Evolutionary conservation across 139 green algal genomes (phyloP).

Genomic region (Diplosphaera chodatii): DNA sequence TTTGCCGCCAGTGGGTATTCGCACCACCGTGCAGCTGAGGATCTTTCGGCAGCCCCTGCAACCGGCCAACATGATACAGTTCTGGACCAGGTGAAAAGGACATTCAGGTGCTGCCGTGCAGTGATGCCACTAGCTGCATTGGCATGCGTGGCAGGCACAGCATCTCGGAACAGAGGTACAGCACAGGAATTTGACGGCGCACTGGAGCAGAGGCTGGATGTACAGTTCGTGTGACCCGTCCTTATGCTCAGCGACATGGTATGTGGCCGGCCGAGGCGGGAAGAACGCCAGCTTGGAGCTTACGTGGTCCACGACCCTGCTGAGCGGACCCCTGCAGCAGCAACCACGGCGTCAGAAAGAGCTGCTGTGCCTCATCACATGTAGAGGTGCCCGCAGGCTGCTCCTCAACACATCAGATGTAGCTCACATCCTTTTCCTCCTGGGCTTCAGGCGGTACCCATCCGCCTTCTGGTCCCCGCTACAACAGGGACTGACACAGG

Average conservation of each 20-base stretch:
- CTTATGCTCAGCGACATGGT: slow-evolving; percentile 52
- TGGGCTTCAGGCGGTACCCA: background rate
- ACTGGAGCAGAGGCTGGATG: slow-evolving; percentile 41
- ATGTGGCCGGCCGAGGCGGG: slow-evolving; percentile 66
- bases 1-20: slow-evolving; percentile 15
- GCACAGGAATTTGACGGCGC: no score
- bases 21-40: slow-evolving; percentile 26
- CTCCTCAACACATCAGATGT: no score
- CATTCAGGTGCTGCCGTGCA: no score
- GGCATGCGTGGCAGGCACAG: no score
- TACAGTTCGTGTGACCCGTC: slow-evolving; percentile 49
- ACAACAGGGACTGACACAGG: background rate
- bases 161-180: background rate
- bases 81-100: no score
- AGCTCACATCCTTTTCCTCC: background rate
- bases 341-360: no score
- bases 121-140: no score
- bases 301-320: slow-evolving; percentile 19
- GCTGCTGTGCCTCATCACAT: no score
- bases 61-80: no score
- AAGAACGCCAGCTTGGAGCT: slow-evolving; percentile 67
- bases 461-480: background rate
- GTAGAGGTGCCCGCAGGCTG: no score
- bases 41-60: slow-evolving; percentile 25
- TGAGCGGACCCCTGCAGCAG: background rate